Evolutionary conservation across 306 rosid species (phyloP), one percentile per base, ranked within the genome.

Genomic region (Fagus sylvatica): DNA sequence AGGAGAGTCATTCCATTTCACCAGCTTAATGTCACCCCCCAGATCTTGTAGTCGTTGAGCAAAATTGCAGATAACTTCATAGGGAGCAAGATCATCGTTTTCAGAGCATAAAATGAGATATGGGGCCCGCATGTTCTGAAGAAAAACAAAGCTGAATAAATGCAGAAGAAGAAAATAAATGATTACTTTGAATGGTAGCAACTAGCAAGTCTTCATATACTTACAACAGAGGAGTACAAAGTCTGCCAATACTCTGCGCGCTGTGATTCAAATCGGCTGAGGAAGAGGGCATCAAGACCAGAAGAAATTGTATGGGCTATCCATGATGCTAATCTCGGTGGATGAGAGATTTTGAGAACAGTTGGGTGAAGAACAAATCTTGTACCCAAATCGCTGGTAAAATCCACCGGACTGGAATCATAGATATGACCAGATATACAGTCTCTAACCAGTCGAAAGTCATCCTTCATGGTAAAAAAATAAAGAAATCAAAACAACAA

Each of bases 401-500:
- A 96, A 87, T 96, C 98, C 84, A 93, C 91, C 32, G 99, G 99
- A 88, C 98, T 86, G 75, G 99, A 95, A 82, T 95, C 99, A 79
- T 90, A 95, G 72, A 95, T 95, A 74, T 87, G 80, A 78, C 98
- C 97, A 74, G 94, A 89, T 69, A 91, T 84, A 80, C 89, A 95
- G 80, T 93, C 93, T 79, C 89, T 88, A 76, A 95, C 97, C 71
- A 93, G 86, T 84, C 73, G 89, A 83, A 84, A 88, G 71, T 84
- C 98, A 81, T 82, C 90, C 99, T 95, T 55, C 75, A 80, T 30
- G 74, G 74, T 76, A 69, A 66, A 48, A 87, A 60, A 77, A 57
- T 4, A 69, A n/a, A n/a, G n/a, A n/a, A n/a, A n/a, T n/a, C n/a
- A 13, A 71, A 81, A 16, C 1, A 34, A 34, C 60, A 78, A 43